Evolutionary conservation across 2,329 filamentous ascomycete genomes (phyloP).

Genomic region (Bipolaris sorokiniana): DNA sequence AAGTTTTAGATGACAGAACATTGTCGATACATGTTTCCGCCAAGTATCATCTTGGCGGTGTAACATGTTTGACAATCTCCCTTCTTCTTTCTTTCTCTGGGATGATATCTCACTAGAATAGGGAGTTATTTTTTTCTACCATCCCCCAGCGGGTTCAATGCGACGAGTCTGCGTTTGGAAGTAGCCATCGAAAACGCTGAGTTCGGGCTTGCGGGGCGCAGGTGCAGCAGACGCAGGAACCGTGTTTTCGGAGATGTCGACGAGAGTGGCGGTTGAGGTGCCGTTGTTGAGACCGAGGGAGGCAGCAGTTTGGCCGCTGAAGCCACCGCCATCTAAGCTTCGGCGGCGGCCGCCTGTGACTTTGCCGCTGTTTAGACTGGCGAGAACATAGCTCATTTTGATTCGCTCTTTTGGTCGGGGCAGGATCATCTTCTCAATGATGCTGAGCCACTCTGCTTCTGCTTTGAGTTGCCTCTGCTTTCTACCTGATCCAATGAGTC

Average conservation of each 20-base stretch:
- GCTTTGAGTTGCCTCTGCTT: constrained; percentile 42
- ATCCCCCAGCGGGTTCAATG: constrained; percentile 30
- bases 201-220: constrained; percentile 33
- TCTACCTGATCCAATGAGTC: constrained; percentile 37
- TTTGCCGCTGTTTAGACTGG: constrained; percentile 38
- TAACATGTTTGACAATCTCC: constrained; percentile 7
- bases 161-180: constrained; percentile 42
- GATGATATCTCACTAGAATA: too few species aligned
- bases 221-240: neutral
- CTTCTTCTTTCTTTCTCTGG: neutral
- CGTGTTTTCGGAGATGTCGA: constrained; percentile 22
- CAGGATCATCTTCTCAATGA: constrained; percentile 46
- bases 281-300: constrained; percentile 25
- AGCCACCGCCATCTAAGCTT: constrained; percentile 45
- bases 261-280: constrained; percentile 17
- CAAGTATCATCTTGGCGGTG: constrained; percentile 17
- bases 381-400: constrained; percentile 43
- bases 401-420: constrained; percentile 43
- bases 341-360: constrained; percentile 36
- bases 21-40: constrained; percentile 17
- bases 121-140: constrained; percentile 14
- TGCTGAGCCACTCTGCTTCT: constrained; percentile 44
- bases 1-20: too few species aligned
- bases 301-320: constrained; percentile 38
- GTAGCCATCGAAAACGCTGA: constrained; percentile 47